Evolutionary conservation across 2,329 filamentous ascomycete species (phyloP).

Genomic region (Coleophoma cylindrospora): DNA sequence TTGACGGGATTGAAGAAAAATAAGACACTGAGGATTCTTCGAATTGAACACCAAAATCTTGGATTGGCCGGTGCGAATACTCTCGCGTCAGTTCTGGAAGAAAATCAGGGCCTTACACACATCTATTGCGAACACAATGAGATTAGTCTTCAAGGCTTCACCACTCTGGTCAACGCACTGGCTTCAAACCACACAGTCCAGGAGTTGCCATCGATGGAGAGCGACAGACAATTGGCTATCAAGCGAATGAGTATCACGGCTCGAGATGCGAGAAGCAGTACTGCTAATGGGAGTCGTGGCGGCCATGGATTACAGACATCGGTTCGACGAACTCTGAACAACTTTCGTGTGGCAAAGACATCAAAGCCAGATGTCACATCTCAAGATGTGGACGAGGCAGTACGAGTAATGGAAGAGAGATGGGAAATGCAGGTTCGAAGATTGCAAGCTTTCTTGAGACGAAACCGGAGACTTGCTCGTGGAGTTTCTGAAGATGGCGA

Average conservation of each 20-base stretch:
- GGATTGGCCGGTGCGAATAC: constrained; percentile 66
- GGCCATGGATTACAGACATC: constrained; percentile 18
- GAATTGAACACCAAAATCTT: constrained; percentile 64
- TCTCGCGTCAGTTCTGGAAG: constrained; percentile 61
- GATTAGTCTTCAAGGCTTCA: constrained; percentile 66
- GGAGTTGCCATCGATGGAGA: constrained; percentile 57
- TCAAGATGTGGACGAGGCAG: constrained; percentile 25
- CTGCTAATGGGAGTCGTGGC: constrained; percentile 1
- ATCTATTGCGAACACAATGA: constrained; percentile 69
- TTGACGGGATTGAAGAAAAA: constrained; percentile 61
- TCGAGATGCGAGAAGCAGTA: constrained; percentile 14
- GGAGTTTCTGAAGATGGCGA: constrained; percentile 14
- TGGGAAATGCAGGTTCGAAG: constrained; percentile 25
- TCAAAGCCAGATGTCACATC: constrained; percentile 20
- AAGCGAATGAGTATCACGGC: constrained; percentile 36
- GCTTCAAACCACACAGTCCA: constrained; percentile 59
- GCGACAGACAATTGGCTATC: constrained; percentile 56
- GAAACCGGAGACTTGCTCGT: constrained; percentile 23
- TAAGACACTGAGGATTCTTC: constrained; percentile 52
- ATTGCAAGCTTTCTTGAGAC: constrained; percentile 21
- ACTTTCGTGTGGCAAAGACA: constrained; percentile 19
- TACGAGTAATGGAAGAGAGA: constrained; percentile 19
- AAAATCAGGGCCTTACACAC: constrained; percentile 57
- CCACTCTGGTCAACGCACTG: constrained; percentile 63
- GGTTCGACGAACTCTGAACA: constrained; percentile 22